phyloP scores from a whole-genome alignment of 2,329 filamentous ascomycete genomes.

The Trematosphaeria pertusa region DNA sequence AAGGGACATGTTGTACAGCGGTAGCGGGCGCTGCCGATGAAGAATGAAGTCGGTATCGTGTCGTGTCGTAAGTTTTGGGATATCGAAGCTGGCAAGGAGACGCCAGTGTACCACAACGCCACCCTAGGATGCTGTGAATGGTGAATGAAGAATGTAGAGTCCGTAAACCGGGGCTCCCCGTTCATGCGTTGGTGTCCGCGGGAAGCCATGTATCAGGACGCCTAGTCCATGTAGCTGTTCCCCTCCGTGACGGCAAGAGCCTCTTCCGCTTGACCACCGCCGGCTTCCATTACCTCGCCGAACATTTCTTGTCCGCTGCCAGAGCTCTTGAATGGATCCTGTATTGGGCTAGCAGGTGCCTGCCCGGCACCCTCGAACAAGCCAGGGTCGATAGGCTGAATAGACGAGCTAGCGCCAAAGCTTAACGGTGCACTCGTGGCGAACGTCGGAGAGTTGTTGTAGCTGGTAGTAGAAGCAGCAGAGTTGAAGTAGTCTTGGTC shows the following conservation, averaged over 20 bases:
- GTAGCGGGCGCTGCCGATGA: not conserved
- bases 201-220: conserved; percentile 8
- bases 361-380: conserved; percentile 43
- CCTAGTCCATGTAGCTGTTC: conserved; percentile 43
- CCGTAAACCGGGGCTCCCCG: conserved; percentile 1
- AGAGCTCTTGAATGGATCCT: conserved; percentile 47
- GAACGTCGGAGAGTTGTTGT: conserved; percentile 45
- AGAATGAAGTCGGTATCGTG: conserved; percentile 17
- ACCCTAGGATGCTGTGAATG: conserved; percentile 18
- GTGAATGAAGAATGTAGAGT: conserved; percentile 8
- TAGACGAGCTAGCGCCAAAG: conserved; percentile 35
- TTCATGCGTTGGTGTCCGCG: not conserved
- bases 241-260: conserved; percentile 45
- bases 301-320: conserved; percentile 46
- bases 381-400: conserved; percentile 45
- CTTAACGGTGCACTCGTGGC: conserved; percentile 37
- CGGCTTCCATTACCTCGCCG: conserved; percentile 43
- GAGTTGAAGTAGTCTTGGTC: conserved; percentile 44
- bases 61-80: conserved; percentile 21
- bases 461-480: conserved; percentile 27
- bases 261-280: conserved; percentile 46
- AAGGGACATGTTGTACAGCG: not conserved
- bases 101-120: conserved; percentile 15
- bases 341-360: conserved; percentile 41
- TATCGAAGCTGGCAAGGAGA: conserved; percentile 11